phyloP scores from a whole-genome alignment of 768 basidiomycete genomes.

The Rhodotorula kratochvilovae region DNA sequence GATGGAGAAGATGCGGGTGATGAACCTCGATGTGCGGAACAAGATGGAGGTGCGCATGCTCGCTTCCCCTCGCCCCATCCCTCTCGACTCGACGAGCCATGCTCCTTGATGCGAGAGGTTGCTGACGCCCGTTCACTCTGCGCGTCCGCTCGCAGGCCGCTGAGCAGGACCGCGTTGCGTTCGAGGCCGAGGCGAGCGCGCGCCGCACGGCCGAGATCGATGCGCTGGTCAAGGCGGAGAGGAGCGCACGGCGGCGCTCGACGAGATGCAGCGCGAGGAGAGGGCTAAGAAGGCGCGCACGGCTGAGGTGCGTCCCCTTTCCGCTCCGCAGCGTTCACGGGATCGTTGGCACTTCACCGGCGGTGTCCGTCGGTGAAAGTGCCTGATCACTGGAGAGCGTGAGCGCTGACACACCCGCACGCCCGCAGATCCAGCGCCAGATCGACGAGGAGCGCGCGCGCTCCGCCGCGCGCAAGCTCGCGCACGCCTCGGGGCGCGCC shows the following conservation, averaged over 20 bases:
- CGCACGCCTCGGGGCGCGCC: conserved; percentile 7
- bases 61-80: not conserved
- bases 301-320: not conserved
- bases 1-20: conserved; percentile 21
- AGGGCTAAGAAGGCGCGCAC: not conserved
- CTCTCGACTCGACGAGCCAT: not conserved
- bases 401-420: too few species aligned
- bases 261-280: not conserved
- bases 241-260: not conserved
- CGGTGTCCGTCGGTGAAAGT: not conserved
- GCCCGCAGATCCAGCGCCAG: conserved; percentile 15
- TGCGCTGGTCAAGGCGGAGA: not conserved
- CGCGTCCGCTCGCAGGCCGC: not conserved
- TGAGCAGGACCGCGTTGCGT: conserved; percentile 6
- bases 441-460: conserved; percentile 26
- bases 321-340: too few species aligned
- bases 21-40: conserved; percentile 11
- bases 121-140: not conserved
- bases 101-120: too few species aligned
- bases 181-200: not conserved
- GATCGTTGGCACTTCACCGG: not conserved
- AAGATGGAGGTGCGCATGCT: not conserved
- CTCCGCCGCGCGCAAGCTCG: conserved; percentile 23
- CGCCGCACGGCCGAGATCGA: not conserved
- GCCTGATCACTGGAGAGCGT: too few species aligned